These are phyloP conservation scores for Bryoerythrophyllum caledonicum DNA, from an alignment of 225 moss, liverwort and hornwort genomes.

Conservation along the genomic window DNA sequence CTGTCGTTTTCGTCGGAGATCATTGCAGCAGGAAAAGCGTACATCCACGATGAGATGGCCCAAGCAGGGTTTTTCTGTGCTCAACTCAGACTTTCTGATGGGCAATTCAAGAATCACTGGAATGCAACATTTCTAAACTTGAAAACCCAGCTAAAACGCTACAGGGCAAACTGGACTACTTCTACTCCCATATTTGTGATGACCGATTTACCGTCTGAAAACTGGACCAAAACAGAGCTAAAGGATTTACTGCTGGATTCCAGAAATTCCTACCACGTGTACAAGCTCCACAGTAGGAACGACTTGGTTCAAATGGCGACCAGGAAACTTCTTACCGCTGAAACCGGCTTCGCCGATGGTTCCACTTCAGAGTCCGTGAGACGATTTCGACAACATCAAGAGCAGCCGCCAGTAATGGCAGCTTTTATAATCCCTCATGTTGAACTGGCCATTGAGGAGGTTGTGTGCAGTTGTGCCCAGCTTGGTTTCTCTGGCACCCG, in stretches of 20 bases:
- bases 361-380: not conserved
- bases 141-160: conserved; percentile 20
- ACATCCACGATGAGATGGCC: not conserved
- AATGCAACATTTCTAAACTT: conserved; percentile 34
- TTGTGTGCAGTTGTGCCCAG: conserved; percentile 50
- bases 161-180: conserved; percentile 9
- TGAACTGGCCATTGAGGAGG: conserved; percentile 48
- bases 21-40: conserved; percentile 25
- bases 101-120: conserved; percentile 53
- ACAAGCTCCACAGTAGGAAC: conserved; percentile 22
- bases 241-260: conserved; percentile 21
- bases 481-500: conserved; percentile 58
- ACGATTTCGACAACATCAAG: conserved; percentile 8
- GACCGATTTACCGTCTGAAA: conserved; percentile 42
- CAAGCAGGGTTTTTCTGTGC: conserved; percentile 53
- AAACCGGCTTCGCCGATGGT: conserved; percentile 37
- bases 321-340: conserved; percentile 17
- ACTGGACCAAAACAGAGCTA: too few relatives aligned
- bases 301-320: conserved; percentile 30
- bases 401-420: too few relatives aligned
- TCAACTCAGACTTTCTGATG: conserved; percentile 55
- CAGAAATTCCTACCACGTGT: conserved; percentile 15
- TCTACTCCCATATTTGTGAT: conserved; percentile 42
- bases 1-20: conserved; percentile 30
- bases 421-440: conserved; percentile 23